Percentiles rank a stretch among this genome's conserved stretches.
Evolutionary conservation across 495 filamentous ascomycete genomes (phyloP).

Genomic region (Hyaloscypha bicolor): DNA sequence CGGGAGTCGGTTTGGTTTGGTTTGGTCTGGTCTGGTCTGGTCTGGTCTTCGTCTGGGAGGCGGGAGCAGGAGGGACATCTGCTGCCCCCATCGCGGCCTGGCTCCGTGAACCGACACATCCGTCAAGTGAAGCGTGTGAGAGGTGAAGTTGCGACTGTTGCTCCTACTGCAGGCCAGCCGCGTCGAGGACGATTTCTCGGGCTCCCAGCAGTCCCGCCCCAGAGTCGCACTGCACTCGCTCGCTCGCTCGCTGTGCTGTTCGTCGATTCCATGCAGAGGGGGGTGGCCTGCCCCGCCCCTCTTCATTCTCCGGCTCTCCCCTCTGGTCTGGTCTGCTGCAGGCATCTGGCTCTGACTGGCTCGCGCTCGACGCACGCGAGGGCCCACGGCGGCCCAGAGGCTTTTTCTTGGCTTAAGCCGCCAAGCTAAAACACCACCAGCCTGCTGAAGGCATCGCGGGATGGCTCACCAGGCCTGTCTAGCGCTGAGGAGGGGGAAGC

Average conservation of each 20-base stretch:
- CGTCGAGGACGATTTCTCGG: background rate
- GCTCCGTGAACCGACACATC: background rate
- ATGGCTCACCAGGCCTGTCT: slow-evolving; percentile 17
- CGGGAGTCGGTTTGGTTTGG: background rate
- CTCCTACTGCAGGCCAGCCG: background rate
- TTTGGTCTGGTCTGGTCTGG: background rate
- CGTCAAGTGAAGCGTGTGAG: too few relatives aligned
- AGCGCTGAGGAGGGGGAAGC: slow-evolving; percentile 10
- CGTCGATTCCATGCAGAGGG: background rate
- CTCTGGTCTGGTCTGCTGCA: slow-evolving; percentile 8
- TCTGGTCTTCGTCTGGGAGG: background rate
- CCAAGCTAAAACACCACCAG: slow-evolving; percentile 20
- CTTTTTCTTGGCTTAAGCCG: slow-evolving; percentile 28
- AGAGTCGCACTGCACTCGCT: background rate
- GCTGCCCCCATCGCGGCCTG: background rate
- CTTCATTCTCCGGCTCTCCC: background rate
- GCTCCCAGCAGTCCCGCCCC: background rate
- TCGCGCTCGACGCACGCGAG: background rate
- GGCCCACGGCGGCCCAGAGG: slow-evolving; percentile 26
- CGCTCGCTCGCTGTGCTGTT: background rate
- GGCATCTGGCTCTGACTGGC: slow-evolving; percentile 6
- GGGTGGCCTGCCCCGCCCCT: slow-evolving; percentile 2
- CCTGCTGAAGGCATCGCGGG: slow-evolving; percentile 6
- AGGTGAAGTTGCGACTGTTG: too few relatives aligned
- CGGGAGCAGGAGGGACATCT: background rate